A percentile compares a stretch with the other conserved stretches of the same genome.
These are phyloP conservation scores for Podila minutissima DNA, from an alignment of 192 early-diverging fungal species.

Conservation along the genomic window DNA sequence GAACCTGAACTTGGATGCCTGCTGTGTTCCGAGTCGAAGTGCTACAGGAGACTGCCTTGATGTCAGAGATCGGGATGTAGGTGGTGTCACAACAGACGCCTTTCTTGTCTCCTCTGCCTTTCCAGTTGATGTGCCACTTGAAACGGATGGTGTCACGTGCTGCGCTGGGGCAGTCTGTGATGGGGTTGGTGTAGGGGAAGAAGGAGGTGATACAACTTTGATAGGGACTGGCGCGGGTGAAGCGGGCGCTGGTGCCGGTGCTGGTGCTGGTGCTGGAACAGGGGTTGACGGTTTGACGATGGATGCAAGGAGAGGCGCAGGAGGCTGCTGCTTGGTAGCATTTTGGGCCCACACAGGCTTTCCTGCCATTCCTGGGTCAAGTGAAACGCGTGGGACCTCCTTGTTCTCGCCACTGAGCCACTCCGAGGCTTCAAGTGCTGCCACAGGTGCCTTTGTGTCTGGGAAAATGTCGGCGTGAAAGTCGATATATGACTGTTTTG, in stretches of 20 bases:
- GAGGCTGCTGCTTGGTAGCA: not conserved
- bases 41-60: conserved; percentile 55
- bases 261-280: not conserved
- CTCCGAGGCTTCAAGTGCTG: conserved; percentile 63
- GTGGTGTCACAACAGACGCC: not conserved
- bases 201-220: not conserved
- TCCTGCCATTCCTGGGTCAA: conserved; percentile 60
- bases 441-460: conserved; percentile 70
- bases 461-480: conserved; percentile 91
- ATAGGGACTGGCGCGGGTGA: not conserved
- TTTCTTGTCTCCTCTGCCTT: not conserved
- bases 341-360: conserved; percentile 21
- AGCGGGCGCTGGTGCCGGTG: too few relatives aligned
- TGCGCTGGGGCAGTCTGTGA: not conserved
- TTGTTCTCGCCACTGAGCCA: conserved; percentile 69
- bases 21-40: conserved; percentile 53
- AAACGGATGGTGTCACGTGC: not conserved
- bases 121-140: too few relatives aligned
- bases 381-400: conserved; percentile 49
- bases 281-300: conserved; percentile 3
- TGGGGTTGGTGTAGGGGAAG: not conserved
- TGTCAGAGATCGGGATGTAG: conserved; percentile 17
- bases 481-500: conserved; percentile 72
- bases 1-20: conserved; percentile 65
- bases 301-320: not conserved